A percentile compares a stretch with the other conserved stretches of the same genome.
Conservation (phyloP, 192 early-diverging fungal species). For the Backusella macrospora region DNA sequence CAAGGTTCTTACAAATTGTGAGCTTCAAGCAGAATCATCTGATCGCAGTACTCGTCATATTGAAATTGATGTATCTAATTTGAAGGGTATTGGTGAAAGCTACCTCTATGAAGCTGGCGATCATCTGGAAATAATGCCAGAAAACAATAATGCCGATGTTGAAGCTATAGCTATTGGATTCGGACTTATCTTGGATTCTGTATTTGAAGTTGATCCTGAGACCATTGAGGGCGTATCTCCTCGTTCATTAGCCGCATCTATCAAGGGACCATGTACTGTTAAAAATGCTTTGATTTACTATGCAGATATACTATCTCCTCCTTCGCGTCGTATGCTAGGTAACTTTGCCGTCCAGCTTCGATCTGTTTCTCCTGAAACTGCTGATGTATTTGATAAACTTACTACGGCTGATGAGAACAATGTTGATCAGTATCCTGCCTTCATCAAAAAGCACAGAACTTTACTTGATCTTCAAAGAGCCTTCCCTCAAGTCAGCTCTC, state of each 20-base stretch:
- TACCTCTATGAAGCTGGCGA: slow-evolving; percentile 50
- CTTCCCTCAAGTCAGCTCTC: slow-evolving; percentile 40
- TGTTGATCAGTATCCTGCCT: slow-evolving; percentile 40
- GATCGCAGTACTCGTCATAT: slow-evolving; percentile 51
- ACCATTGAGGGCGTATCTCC: slow-evolving; percentile 37
- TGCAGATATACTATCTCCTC: slow-evolving; percentile 52
- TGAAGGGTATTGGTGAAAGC: background rate
- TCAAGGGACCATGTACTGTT: slow-evolving; percentile 50
- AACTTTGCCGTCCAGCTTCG: slow-evolving; percentile 43
- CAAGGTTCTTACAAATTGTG: slow-evolving; percentile 40
- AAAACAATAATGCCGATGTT: slow-evolving; percentile 42
- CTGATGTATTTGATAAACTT: slow-evolving; percentile 30
- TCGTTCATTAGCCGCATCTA: slow-evolving; percentile 46
- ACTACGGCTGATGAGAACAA: slow-evolving; percentile 39
- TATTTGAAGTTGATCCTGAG: slow-evolving; percentile 46
- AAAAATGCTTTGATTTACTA: slow-evolving; percentile 47
- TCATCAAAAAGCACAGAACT: slow-evolving; percentile 47
- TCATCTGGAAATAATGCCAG: slow-evolving; percentile 56
- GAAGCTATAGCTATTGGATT: slow-evolving; percentile 47
- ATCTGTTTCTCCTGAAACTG: slow-evolving; percentile 40
- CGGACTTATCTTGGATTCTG: slow-evolving; percentile 53
- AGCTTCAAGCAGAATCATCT: slow-evolving; percentile 45
- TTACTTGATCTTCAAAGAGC: slow-evolving; percentile 49
- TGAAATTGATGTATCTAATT: slow-evolving; percentile 36
- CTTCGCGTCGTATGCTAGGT: slow-evolving; percentile 42